A percentile compares a stretch with the other conserved stretches of the same genome.
phyloP scores from a whole-genome alignment of 108 stramenopile species.

The Chaetoceros muelleri region DNA sequence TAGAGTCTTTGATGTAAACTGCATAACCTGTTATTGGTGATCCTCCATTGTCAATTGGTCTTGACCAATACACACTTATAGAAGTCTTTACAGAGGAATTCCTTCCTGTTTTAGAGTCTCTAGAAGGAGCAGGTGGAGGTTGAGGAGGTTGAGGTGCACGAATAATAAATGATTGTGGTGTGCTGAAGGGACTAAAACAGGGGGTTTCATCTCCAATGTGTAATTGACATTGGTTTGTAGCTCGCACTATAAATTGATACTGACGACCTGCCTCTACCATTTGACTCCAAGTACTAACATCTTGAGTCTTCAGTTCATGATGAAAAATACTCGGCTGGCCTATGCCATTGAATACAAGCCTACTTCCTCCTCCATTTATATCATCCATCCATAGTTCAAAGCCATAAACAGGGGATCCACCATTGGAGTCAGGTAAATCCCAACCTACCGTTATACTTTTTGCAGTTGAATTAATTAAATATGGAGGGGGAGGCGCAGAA shows the following conservation, averaged over 20 bases:
- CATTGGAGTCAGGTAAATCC: constrained; percentile 52
- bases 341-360: constrained; percentile 68
- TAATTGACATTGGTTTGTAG: constrained; percentile 56
- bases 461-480: constrained; percentile 41
- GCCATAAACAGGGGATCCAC: constrained; percentile 63
- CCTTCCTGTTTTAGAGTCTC: constrained; percentile 27
- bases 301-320: constrained; percentile 35
- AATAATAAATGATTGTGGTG: constrained; percentile 50
- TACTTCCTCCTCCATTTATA: constrained; percentile 59
- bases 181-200: constrained; percentile 56
- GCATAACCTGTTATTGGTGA: constrained; percentile 61
- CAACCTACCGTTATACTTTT: constrained; percentile 63
- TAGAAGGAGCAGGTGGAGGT: constrained; percentile 53
- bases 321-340: constrained; percentile 32
- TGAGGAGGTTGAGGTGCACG: constrained; percentile 44
- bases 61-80: constrained; percentile 40
- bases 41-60: constrained; percentile 79
- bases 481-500: constrained; percentile 51
- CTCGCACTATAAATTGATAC: constrained; percentile 74
- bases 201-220: constrained; percentile 11
- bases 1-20: constrained; percentile 42
- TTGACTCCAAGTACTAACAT: constrained; percentile 32
- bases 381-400: constrained; percentile 82
- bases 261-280: constrained; percentile 49
- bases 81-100: constrained; percentile 25